A percentile compares a stretch with the other conserved stretches of the same genome.
These are phyloP conservation scores for Quercus bicolor DNA, from an alignment of 306 rosid genomes.

Conservation along the genomic window DNA sequence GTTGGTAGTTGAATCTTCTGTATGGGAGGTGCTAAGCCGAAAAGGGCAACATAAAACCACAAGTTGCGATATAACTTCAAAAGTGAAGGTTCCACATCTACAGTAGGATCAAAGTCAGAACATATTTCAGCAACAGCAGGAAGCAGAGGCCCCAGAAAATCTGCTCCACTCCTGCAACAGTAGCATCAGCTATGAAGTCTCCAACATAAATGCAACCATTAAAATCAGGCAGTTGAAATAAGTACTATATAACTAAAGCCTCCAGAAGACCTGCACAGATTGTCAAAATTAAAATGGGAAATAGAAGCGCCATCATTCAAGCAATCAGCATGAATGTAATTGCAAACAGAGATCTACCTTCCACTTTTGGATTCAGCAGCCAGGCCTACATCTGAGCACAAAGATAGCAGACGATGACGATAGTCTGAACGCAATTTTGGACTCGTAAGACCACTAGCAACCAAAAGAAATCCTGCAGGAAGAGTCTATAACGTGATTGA, in stretches of 20 bases:
- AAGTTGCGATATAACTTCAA: slow-evolving; percentile 91
- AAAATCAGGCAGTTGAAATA: slow-evolving; percentile 12
- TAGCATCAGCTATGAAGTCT: slow-evolving; percentile 40
- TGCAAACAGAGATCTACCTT: slow-evolving; percentile 51
- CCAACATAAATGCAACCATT: slow-evolving; percentile 22
- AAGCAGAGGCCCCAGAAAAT: slow-evolving; percentile 93
- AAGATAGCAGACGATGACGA: slow-evolving; percentile 87
- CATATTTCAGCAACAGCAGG: slow-evolving; percentile 98
- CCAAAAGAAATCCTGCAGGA: slow-evolving; percentile 90
- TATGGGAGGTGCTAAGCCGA: slow-evolving; percentile 96
- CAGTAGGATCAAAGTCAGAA: slow-evolving; percentile 86
- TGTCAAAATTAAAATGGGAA: slow-evolving; percentile 8
- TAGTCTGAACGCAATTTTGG: slow-evolving; percentile 72
- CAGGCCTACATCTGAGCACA: slow-evolving; percentile 96
- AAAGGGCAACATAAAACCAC: slow-evolving; percentile 96
- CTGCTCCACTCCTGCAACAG: slow-evolving; percentile 92
- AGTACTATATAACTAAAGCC: slow-evolving; percentile 18
- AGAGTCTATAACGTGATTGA: slow-evolving; percentile 93
- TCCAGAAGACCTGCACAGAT: slow-evolving; percentile 5
- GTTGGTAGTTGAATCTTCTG: slow-evolving; percentile 57
- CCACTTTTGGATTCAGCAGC: slow-evolving; percentile 99
- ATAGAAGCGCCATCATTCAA: slow-evolving; percentile 14
- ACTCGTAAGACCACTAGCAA: slow-evolving; percentile 76
- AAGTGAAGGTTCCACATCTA: slow-evolving; percentile 89
- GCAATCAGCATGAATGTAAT: slow-evolving; percentile 7